Evolutionary conservation across 176 grass and related monocot genomes (phyloP).

Genomic region (Leersia perrieri): DNA sequence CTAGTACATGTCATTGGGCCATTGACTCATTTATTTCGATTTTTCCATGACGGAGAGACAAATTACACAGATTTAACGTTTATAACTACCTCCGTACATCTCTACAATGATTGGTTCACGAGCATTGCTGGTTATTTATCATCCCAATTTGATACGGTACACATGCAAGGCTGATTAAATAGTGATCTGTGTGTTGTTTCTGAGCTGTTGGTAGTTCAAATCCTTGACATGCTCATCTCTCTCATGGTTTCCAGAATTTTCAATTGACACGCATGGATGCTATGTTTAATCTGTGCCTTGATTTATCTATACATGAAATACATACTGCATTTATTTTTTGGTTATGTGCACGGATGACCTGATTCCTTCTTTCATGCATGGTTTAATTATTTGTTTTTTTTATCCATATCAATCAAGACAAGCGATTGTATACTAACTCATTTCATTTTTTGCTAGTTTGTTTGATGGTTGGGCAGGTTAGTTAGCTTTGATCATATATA

Average conservation of each 20-base stretch:
- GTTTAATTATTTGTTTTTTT: no score
- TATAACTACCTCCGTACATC: not conserved
- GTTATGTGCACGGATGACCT: conserved; percentile 30
- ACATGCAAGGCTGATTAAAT: not conserved
- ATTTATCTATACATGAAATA: not conserved
- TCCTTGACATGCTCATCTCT: not conserved
- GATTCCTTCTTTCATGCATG: not conserved
- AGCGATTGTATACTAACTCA: not conserved
- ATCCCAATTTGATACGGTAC: not conserved
- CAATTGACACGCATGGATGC: conserved; percentile 1
- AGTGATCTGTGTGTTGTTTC: conserved; percentile 22
- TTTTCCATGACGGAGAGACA: not conserved
- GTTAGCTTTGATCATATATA: not conserved
- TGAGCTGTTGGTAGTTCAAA: conserved; percentile 41
- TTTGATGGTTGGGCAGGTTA: not conserved
- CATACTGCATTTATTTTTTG: not conserved
- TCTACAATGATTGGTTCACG: not conserved
- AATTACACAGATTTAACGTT: no score
- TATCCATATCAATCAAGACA: not conserved
- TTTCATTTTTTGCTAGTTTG: not conserved
- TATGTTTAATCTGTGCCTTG: not conserved
- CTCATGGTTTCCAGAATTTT: conserved; percentile 21
- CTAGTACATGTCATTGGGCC: no score
- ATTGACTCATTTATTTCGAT: not conserved
- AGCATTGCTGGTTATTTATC: not conserved